phyloP scores from a whole-genome alignment of 2,329 filamentous ascomycete species.

The Aspergillus melleus region DNA sequence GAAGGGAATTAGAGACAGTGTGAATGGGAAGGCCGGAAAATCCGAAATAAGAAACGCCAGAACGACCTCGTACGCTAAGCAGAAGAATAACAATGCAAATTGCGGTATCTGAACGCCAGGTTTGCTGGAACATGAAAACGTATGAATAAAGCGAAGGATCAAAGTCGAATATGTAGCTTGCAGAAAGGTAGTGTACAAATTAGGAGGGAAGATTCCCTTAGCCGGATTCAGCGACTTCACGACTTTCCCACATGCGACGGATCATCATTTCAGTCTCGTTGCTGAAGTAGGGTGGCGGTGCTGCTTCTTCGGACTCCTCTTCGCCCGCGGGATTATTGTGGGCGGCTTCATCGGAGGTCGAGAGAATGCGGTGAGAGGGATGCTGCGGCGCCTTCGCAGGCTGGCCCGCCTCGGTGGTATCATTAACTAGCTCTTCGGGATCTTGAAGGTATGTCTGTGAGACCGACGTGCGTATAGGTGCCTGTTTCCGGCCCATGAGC shows the following conservation, averaged over 20 bases:
- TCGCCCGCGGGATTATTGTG: slow-evolving; percentile 22
- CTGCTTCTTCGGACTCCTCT: slow-evolving; percentile 15
- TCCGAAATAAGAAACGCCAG: slow-evolving; percentile 7
- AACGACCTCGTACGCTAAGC: slow-evolving; percentile 16
- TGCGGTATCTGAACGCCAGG: background rate
- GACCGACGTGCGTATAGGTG: slow-evolving; percentile 24
- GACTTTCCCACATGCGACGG: slow-evolving; percentile 46
- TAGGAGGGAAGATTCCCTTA: slow-evolving; percentile 18
- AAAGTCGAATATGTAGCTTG: background rate
- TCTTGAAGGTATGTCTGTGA: slow-evolving; percentile 34
- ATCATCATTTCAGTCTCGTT: slow-evolving; percentile 41
- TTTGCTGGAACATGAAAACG: background rate
- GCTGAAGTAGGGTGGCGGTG: slow-evolving; percentile 22
- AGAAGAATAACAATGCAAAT: slow-evolving; percentile 7
- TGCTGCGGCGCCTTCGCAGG: slow-evolving; percentile 27
- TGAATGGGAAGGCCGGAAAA: background rate
- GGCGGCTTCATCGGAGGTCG: slow-evolving; percentile 35
- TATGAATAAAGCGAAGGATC: slow-evolving; percentile 3
- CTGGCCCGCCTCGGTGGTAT: slow-evolving; percentile 24
- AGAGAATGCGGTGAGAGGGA: slow-evolving; percentile 36
- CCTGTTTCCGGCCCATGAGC: slow-evolving; percentile 20
- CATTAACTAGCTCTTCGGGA: slow-evolving; percentile 32
- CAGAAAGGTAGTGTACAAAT: background rate
- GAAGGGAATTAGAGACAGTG: background rate
- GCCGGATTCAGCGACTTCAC: slow-evolving; percentile 39